These are phyloP conservation scores for Vaccinium macrocarpon DNA, from an alignment of 148 eudicot genomes.

Conservation along the genomic window DNA sequence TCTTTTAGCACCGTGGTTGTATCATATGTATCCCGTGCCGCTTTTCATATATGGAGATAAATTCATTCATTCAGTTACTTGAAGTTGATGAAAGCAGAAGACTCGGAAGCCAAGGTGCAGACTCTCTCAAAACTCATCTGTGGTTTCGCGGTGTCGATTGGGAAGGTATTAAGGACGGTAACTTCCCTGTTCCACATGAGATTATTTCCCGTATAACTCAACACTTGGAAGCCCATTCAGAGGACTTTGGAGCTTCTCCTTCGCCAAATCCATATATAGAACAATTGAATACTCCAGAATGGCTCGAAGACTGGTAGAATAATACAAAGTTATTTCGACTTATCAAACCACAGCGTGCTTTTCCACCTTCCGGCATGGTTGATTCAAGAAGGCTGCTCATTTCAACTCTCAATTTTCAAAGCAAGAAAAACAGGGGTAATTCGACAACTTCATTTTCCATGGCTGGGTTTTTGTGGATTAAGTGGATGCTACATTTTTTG, in stretches of 20 bases:
- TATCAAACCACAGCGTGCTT: too few species aligned
- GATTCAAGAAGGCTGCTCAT: background rate
- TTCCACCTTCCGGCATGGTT: background rate
- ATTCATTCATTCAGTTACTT: conserved; percentile 51
- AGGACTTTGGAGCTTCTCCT: conserved; percentile 38
- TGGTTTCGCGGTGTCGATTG: conserved; percentile 79
- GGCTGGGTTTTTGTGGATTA: background rate
- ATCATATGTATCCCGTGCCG: background rate
- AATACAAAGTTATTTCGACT: background rate
- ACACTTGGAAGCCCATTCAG: conserved; percentile 42
- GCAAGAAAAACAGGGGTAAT: background rate
- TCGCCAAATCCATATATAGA: conserved; percentile 41
- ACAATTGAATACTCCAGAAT: conserved; percentile 61
- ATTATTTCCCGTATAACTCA: conserved; percentile 58
- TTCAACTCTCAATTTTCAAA: conserved; percentile 1
- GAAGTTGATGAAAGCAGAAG: conserved; percentile 75
- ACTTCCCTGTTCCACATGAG: conserved; percentile 52
- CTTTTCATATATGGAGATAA: background rate
- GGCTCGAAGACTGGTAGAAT: conserved; percentile 93
- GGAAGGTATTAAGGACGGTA: conserved; percentile 45
- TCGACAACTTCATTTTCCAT: background rate
- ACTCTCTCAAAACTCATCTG: conserved; percentile 63
- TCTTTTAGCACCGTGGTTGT: background rate
- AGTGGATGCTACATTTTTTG: conserved; percentile 12
- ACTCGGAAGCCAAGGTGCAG: conserved; percentile 69